Evolutionary conservation across 306 rosid genomes (phyloP), one percentile per base, ranked within the genome.

Genomic region (Mucuna pruriens): DNA sequence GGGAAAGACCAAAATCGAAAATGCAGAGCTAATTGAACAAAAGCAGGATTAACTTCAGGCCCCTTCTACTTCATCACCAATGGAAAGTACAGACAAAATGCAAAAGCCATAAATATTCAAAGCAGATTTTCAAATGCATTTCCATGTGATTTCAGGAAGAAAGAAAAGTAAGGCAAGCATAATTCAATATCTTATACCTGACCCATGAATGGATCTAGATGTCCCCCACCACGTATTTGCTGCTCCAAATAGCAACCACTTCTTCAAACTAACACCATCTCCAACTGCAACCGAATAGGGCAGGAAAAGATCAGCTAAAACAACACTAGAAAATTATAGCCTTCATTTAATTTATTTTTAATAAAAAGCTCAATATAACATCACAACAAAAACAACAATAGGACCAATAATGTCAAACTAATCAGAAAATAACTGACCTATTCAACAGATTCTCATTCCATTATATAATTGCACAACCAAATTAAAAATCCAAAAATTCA

Each of bases 151-250:
- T 76, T 31, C 29, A 15, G 26, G 17, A 52, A 38, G 42, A 69
- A 68, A 33, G 34, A 42, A 44, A 15, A 60, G 26, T 15, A 38
- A 65, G 13, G 44, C 12, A 60, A 63, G 44, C 22, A 9, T 2
- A 61, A 66, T 51, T 72, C 23, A 83, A 72, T n/a, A 76, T 73
- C 11, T 58, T 51, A 77, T 93, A 92, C 99, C 99, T 33, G 97
- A 87, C 58, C 94, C 90, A 64, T 95, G 98, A 89, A 95, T 87
- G 71, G 81, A 84, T 83, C 94, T 87, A 13, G 79, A 63, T 26
- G 85, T 36, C 42, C 91, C 88, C 61, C 68, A 61, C 51, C 77
- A 86, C 51, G 88, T 60, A 85, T 86, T 85, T 16, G 77, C 63
- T 13, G 71, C 89, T 88, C 97, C 94, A 78, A 81, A 55, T n/a